phyloP scores from a whole-genome alignment of 2,329 filamentous ascomycete genomes.

The Lasiodiplodia sp. region DNA sequence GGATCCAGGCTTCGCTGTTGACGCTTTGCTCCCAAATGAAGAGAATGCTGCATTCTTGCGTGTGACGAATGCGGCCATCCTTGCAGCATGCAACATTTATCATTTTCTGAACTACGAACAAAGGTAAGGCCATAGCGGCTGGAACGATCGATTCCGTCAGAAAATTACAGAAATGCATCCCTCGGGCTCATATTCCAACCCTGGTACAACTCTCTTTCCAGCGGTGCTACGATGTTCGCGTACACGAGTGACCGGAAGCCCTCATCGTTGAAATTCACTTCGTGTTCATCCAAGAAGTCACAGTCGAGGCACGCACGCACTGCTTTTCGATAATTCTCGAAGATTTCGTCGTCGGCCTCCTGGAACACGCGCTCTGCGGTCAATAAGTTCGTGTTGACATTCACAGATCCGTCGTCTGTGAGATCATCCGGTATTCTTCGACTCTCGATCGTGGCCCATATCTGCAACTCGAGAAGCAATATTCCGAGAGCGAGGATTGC shows the following conservation, averaged over 20 bases:
- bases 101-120: background rate
- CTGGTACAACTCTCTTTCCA: slow-evolving; percentile 15
- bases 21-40: no score
- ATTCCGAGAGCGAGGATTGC: slow-evolving; percentile 16
- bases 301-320: slow-evolving; percentile 1
- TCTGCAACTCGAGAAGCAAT: slow-evolving; percentile 21
- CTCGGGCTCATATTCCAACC: background rate
- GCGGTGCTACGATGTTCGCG: slow-evolving; percentile 22
- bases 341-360: slow-evolving; percentile 12
- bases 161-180: background rate
- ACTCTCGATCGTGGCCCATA: slow-evolving; percentile 15
- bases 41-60: background rate
- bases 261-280: slow-evolving; percentile 8
- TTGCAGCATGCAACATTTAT: background rate
- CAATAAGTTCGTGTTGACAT: slow-evolving; percentile 17
- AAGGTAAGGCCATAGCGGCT: background rate
- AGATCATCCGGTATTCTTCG: slow-evolving; percentile 10
- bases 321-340: background rate
- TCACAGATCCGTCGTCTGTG: background rate
- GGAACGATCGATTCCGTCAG: background rate
- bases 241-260: slow-evolving; percentile 17
- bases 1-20: background rate
- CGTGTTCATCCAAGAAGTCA: slow-evolving; percentile 7
- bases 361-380: slow-evolving; percentile 17
- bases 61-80: background rate